phyloP scores from a whole-genome alignment of 2,329 filamentous ascomycete species.

The Ilyonectria robusta region DNA sequence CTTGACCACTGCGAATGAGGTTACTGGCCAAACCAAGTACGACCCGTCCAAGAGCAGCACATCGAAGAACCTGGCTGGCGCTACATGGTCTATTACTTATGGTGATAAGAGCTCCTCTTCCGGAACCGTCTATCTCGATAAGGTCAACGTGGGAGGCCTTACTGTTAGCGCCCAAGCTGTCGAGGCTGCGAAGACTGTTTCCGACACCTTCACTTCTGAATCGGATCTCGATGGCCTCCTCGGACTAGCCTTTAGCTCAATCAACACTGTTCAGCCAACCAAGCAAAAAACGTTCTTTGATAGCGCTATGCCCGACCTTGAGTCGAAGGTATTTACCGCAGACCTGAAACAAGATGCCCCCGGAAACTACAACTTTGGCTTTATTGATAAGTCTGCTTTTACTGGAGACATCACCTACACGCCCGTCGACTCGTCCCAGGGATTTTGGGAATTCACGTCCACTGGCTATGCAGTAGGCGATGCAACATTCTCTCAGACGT shows the following conservation, averaged over 20 bases:
- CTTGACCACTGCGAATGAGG: slow-evolving; percentile 54
- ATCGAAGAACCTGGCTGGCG: slow-evolving; percentile 53
- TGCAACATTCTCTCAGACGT: slow-evolving; percentile 42
- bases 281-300: slow-evolving; percentile 61
- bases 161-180: slow-evolving; percentile 59
- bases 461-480: slow-evolving; percentile 38
- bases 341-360: slow-evolving; percentile 69
- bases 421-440: slow-evolving; percentile 70
- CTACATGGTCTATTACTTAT: slow-evolving; percentile 59
- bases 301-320: slow-evolving; percentile 44
- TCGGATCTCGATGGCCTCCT: slow-evolving; percentile 59
- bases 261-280: slow-evolving; percentile 60
- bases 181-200: slow-evolving; percentile 59
- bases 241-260: slow-evolving; percentile 58
- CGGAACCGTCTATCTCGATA: slow-evolving; percentile 60
- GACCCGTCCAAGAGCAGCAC: slow-evolving; percentile 56
- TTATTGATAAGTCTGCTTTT: slow-evolving; percentile 75
- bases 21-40: slow-evolving; percentile 56
- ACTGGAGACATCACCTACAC: slow-evolving; percentile 73
- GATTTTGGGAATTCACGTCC: slow-evolving; percentile 74
- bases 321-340: slow-evolving; percentile 73
- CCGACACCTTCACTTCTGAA: slow-evolving; percentile 56
- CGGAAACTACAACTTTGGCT: slow-evolving; percentile 82
- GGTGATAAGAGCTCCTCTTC: slow-evolving; percentile 61
- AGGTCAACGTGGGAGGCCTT: slow-evolving; percentile 59